These are phyloP conservation scores for Vanilla planifolia DNA, from an alignment of 106 monocot species.

Conservation along the genomic window DNA sequence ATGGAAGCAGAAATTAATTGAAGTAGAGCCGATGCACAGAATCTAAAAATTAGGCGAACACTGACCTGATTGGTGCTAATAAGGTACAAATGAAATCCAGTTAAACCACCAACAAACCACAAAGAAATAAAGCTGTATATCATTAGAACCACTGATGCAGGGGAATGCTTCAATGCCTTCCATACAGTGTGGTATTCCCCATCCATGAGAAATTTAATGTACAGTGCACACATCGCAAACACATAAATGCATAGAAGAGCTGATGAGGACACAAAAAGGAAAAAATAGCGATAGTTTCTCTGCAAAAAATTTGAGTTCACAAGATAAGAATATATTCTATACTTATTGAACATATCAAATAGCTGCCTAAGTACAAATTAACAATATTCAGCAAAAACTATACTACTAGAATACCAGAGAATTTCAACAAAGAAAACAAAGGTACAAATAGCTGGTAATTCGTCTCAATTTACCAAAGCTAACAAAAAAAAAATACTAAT, in stretches of 20 bases:
- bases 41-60: no score
- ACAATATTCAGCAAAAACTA: neutral
- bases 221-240: conserved; percentile 77
- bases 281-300: conserved; percentile 93
- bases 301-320: conserved; percentile 21
- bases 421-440: neutral
- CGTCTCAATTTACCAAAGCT: neutral
- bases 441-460: neutral
- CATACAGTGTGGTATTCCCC: conserved; percentile 81
- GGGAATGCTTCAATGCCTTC: conserved; percentile 84
- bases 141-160: conserved; percentile 75
- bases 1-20: neutral
- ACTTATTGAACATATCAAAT: neutral
- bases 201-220: conserved; percentile 94
- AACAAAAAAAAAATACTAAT: neutral
- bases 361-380: neutral
- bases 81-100: conserved; percentile 92
- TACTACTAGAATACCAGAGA: neutral
- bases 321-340: neutral
- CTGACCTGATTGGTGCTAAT: conserved; percentile 91
- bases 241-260: conserved; percentile 88
- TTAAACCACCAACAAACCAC: conserved; percentile 99
- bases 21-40: neutral
- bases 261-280: conserved; percentile 80
- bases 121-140: conserved; percentile 68